Base-by-base conservation (phyloP, 2,329 filamentous ascomycete species). In the Penicillium fuscoglaucum region DNA sequence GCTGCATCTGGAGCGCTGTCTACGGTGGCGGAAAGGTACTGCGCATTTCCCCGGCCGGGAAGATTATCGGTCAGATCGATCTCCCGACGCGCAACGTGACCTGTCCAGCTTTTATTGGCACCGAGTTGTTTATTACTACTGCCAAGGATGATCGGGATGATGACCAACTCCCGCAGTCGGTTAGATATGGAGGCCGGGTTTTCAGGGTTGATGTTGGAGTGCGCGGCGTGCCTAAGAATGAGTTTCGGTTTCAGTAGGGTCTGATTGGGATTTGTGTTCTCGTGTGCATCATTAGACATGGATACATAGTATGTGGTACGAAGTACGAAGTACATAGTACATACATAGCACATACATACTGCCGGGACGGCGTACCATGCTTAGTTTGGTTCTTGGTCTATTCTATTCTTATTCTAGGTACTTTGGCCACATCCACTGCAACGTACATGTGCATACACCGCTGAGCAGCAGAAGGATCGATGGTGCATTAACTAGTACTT, bases 1-100 rank as follows among this genome's bases (percentile, higher is more conserved):
- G 91, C n/a, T 88, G 89, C 77, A 82, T 96, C 68, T 97, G 93
- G 93, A 87, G 90, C 61, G 90, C 91, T 8, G 81, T 95, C n/a
- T 95, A 91, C 71, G 91, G 91, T 54, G 90, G 89, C 61, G 80
- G 84, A 59, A 84, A 86, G 60, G 90, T 96, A 26, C 78, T 96
- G 64, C 86, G 89, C 72, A 88, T 96, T 69, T 85, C 83, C 48
- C 84, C 87, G 5, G 74, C 83, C 51, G 91, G 91, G 3, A 79
- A 87, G 68, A 76, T 96, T 31, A 80, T 93, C 6, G 91, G 90
- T 7, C 84, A 91, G 77, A 82, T 97, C 62, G 82, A 79, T 55
- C 78, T 96, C 63, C 91, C 92, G 5, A 96, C 92, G 13, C 82
- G 83, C 61, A 90, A 91, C 74, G 84, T 91, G 63, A 95, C 91